Percentiles rank a stretch among this genome's conserved stretches.
These are phyloP conservation scores for Neurospora hispaniola DNA, from an alignment of 495 filamentous ascomycete species.

Conservation along the genomic window DNA sequence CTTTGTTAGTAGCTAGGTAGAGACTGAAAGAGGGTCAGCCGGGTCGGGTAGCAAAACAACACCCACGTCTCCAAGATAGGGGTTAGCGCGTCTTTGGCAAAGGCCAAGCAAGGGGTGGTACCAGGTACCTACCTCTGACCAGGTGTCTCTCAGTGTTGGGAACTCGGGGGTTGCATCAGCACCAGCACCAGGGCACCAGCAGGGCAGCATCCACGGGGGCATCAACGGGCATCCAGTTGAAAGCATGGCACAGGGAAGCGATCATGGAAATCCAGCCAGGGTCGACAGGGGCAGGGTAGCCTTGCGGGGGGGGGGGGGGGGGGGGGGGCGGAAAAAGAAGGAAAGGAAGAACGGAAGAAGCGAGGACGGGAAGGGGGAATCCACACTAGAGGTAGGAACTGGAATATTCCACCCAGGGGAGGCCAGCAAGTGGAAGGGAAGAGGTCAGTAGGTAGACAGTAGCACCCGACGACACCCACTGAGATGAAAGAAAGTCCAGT, in stretches of 20 bases:
- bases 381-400: not conserved
- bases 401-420: not conserved
- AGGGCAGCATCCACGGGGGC: not conserved
- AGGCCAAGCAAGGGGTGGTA: not conserved
- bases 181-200: not conserved
- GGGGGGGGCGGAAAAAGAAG: not conserved
- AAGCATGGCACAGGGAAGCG: not conserved
- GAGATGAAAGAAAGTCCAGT: not conserved
- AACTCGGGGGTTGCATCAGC: not conserved
- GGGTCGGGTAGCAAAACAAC: not conserved
- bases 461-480: not conserved
- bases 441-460: not conserved
- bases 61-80: not conserved
- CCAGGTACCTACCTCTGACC: not conserved
- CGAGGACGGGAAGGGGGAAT: not conserved
- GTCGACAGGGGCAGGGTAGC: not conserved
- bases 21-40: not conserved
- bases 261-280: not conserved
- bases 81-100: not conserved
- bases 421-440: not conserved
- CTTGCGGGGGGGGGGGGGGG: no score
- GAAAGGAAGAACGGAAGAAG: not conserved
- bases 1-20: not conserved
- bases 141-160: not conserved
- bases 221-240: not conserved